A percentile compares a stretch with the other conserved stretches of the same genome.
Evolutionary conservation across 2,329 filamentous ascomycete species (phyloP).

Genomic region (Furcasterigmium furcatum): DNA sequence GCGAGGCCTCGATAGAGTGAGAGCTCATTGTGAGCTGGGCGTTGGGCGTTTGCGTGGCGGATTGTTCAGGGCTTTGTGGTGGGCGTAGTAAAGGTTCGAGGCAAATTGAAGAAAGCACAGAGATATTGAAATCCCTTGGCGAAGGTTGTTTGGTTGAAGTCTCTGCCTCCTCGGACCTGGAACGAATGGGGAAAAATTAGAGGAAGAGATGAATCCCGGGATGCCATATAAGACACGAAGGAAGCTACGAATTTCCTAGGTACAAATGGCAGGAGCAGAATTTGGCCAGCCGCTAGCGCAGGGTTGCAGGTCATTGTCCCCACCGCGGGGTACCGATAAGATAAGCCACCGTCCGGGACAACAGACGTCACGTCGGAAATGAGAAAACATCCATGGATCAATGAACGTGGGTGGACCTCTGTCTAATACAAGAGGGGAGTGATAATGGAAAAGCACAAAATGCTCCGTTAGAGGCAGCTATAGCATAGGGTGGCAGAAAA

Average conservation of each 20-base stretch:
- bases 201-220: not conserved
- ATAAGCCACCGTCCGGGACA: not conserved
- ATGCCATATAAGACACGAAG: not conserved
- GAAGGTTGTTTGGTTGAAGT: not conserved
- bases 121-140: not conserved
- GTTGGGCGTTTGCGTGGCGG: not conserved
- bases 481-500: too few species aligned
- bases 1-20: conserved; percentile 3
- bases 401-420: not conserved
- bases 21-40: not conserved
- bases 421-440: not conserved
- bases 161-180: too few species aligned
- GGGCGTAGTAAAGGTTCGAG: not conserved
- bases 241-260: not conserved
- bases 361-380: not conserved
- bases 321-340: not conserved
- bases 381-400: too few species aligned
- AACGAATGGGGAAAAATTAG: not conserved
- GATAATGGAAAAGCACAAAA: too few species aligned
- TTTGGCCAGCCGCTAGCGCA: not conserved
- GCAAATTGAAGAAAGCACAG: not conserved
- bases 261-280: not conserved
- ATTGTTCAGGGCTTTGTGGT: not conserved
- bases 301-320: not conserved
- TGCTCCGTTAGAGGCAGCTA: too few species aligned